These are phyloP conservation scores for Coniochaeta sp. DNA, from an alignment of 2,329 filamentous ascomycete genomes.

Conservation along the genomic window DNA sequence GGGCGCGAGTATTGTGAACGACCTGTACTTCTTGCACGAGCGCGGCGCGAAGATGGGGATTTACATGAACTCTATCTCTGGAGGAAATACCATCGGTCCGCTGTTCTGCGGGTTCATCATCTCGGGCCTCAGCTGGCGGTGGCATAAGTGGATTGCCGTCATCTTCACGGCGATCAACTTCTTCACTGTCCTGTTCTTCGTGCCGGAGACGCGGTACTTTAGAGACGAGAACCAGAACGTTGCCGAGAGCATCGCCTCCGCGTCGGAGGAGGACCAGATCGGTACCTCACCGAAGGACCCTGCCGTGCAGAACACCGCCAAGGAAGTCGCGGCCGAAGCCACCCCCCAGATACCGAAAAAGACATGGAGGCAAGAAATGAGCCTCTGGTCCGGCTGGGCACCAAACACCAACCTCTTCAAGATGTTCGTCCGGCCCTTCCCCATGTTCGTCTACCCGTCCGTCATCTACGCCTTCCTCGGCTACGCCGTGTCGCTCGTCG, in stretches of 20 bases:
- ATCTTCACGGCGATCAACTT: conserved; percentile 21
- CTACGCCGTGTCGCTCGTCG: conserved; percentile 21
- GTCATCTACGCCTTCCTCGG: conserved; percentile 22
- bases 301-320: neutral
- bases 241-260: neutral
- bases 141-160: conserved; percentile 23
- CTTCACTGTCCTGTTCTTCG: conserved; percentile 19
- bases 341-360: conserved; percentile 11
- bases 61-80: conserved; percentile 23
- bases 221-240: conserved; percentile 14
- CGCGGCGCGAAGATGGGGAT: conserved; percentile 22
- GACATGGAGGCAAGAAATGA: conserved; percentile 17
- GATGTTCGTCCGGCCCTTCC: conserved; percentile 21
- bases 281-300: neutral
- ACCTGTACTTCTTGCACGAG: conserved; percentile 26
- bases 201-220: conserved; percentile 23
- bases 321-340: neutral
- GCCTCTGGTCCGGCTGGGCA: conserved; percentile 18
- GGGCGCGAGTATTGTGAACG: conserved; percentile 26
- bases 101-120: conserved; percentile 23
- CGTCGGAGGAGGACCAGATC: neutral
- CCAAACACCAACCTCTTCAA: conserved; percentile 16
- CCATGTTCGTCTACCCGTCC: conserved; percentile 22
- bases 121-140: conserved; percentile 21
- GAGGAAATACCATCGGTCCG: conserved; percentile 22